Evolutionary conservation across 768 basidiomycete species (phyloP), one percentile per base, ranked within the genome.

Genomic region (Roridomyces roridus): DNA sequence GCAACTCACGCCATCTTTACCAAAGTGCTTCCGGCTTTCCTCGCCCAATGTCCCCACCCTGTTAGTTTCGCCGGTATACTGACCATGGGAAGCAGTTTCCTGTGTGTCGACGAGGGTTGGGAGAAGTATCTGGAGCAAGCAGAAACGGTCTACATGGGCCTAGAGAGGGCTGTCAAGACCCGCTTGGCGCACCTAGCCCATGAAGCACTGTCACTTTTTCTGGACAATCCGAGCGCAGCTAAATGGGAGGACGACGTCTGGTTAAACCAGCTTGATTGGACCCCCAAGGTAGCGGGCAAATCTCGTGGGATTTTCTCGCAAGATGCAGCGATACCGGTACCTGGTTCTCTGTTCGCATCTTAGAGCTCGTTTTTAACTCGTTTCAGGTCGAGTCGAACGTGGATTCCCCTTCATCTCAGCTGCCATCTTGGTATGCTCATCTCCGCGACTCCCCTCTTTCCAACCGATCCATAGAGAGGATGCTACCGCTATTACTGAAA

Each of bases 181-280:
- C 79, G 83, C 43, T 79, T 98, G 17, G 81, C 87, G 5, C 80
- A 86, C 45, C 78, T 92, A 35, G 94, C 95, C 0, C 80, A 81
- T 52, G 74, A 85, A 42, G 79, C 82, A 7, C 60, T 88, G 72
- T 77, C 83, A 75, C 57, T 58, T 24, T 63, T 63, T 20, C 72
- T 76, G 36, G 66, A 66, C 8, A 52, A 55, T 18, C 68, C 61
- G 14, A 65, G 59, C 11, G 70, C 73, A 44, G 83, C 74, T 26
- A 71, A 68, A 45, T 94, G 87, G 89, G 83, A 79, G 68, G 77
- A 80, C 3, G 90, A 94, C 70, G 85, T 86, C 7, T 97, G 94
- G 94, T 72, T 96, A 14, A 82, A 79, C 45, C 97, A 99, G 70
- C 77, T 98, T 54, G 96, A 99, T 69, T 98, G 97, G 97, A 88